Evolutionary conservation across 2,329 filamentous ascomycete genomes (phyloP).

Genomic region (Fusarium buharicum): DNA sequence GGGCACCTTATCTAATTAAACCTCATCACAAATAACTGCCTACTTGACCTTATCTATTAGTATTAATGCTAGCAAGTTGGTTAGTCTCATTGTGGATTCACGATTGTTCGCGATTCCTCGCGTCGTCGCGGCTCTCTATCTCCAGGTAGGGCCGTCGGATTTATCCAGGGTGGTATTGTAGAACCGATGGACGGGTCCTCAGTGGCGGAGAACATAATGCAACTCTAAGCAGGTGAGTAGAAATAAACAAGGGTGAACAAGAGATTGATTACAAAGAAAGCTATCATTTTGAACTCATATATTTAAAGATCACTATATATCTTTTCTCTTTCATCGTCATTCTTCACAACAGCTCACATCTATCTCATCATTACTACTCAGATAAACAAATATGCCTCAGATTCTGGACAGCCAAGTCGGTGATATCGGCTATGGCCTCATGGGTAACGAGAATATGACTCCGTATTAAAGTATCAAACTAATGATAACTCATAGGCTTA

Average conservation of each 20-base stretch:
- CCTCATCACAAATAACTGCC: no score
- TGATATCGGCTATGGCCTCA: constrained; percentile 64
- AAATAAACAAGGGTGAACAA: background rate
- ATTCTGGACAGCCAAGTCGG: constrained; percentile 59
- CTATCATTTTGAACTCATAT: background rate
- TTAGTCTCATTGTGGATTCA: no score
- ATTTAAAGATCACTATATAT: constrained; percentile 1
- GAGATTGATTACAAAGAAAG: background rate
- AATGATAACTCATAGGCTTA: constrained; percentile 49
- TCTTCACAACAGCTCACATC: background rate
- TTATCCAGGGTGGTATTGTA: constrained; percentile 5
- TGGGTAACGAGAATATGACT: constrained; percentile 54
- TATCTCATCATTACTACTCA: background rate
- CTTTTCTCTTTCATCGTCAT: background rate
- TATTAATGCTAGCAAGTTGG: no score
- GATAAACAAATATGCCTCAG: constrained; percentile 32
- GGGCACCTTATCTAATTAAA: no score
- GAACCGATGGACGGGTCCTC: constrained; percentile 10
- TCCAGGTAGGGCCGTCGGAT: constrained; percentile 1
- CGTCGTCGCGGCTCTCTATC: background rate
- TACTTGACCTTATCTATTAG: no score
- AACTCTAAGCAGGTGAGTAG: background rate
- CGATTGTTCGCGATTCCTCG: background rate
- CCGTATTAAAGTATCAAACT: background rate
- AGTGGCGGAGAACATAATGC: background rate